These are phyloP conservation scores for Fragilariopsis cylindrus DNA, from an alignment of 108 stramenopile genomes.

Conservation along the genomic window DNA sequence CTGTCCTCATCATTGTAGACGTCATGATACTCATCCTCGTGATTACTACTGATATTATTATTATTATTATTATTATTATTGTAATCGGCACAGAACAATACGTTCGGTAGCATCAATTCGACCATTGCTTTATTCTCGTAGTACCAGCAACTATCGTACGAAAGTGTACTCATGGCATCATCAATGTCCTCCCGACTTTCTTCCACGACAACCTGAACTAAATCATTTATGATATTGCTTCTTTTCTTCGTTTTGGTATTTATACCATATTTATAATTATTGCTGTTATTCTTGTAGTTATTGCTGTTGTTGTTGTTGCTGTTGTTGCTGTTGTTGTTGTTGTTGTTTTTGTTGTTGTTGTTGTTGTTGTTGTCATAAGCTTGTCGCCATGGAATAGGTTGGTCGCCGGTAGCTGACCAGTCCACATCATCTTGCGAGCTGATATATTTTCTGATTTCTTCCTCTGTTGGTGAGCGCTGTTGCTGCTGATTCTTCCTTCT, in stretches of 20 bases:
- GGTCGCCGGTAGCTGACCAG: not conserved
- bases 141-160: slow-evolving; percentile 1
- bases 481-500: not conserved
- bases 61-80: too few relatives aligned
- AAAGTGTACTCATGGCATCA: not conserved
- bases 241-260: not conserved
- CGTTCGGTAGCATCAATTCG: not conserved
- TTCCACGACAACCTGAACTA: not conserved
- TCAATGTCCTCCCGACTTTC: not conserved
- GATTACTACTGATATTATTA: too few relatives aligned
- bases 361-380: not conserved
- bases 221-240: not conserved
- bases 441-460: not conserved
- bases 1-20: not conserved
- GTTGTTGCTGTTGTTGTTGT: too few relatives aligned
- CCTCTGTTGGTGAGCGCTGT: not conserved
- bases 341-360: too few relatives aligned
- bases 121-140: not conserved
- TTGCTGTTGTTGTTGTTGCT: too few relatives aligned
- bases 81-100: not conserved
- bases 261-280: too few relatives aligned
- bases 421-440: slow-evolving; percentile 1
- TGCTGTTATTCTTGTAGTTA: too few relatives aligned
- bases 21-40: too few relatives aligned
- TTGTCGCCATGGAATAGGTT: not conserved